Base-by-base conservation (phyloP, 1,139 yeast species). In the Wickerhamomyces sp. region DNA sequence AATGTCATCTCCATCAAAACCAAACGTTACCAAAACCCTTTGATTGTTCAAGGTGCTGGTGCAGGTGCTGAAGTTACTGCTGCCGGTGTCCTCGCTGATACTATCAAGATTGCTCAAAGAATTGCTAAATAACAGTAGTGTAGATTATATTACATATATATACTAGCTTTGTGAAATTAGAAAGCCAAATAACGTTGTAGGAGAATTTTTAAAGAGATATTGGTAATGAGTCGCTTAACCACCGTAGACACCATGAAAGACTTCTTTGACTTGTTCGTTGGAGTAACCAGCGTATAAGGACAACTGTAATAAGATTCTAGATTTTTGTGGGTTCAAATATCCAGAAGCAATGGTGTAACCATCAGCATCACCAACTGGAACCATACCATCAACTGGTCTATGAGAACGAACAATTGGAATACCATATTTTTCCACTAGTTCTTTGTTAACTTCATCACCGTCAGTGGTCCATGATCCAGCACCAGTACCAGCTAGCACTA, bases 51-150 rank as follows among this genome's bases (percentile, higher is more conserved):
- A 72, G 98, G 99, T 65, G 98, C 98, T 31, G 98, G 96, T 64
- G 98, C 98, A 27, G 98, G 98, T 65, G 96, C 96, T 44, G 97
- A 82, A 31, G 97, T 92, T 40, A 92, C 99, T 40, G 98, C 99
- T 45, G 95, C 94, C 63, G 98, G 98, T 64, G 97, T 94, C 36
- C 74, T 92, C 55, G 96, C 95, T 38, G 98, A 92, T 62, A 81
- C 87, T 26, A 76, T 94, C 60, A 90, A 86, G 70, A 80, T 87
- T 52, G 95, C 95, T 33, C 90, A 90, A 70, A 82, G 96, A 72
- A 68, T 86, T 37, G 55, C 51, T 17, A 45, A 46, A 36, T 40
- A 42, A 26, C 13, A 12, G 17, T n/a, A n/a, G n/a, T n/a, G n/a
- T n/a, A n/a, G n/a, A n/a, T n/a, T n/a, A n/a, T n/a, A n/a, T n/a